These are phyloP conservation scores for Physcomitrellopsis africana DNA, from an alignment of 225 moss, liverwort and hornwort genomes.

Conservation along the genomic window DNA sequence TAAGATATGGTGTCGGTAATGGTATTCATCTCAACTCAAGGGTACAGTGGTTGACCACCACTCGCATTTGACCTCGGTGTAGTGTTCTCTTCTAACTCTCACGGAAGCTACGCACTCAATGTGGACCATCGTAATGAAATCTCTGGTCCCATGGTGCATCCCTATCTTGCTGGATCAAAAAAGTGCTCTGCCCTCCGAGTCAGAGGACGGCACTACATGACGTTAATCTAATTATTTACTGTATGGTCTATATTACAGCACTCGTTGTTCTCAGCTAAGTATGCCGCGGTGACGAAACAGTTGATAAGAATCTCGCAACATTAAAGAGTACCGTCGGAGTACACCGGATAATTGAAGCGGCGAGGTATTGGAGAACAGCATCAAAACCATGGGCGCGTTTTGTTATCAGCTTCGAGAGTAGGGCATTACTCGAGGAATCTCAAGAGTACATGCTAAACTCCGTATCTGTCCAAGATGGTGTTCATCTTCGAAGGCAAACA, in stretches of 20 bases:
- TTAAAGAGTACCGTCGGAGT: not conserved
- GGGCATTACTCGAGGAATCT: not conserved
- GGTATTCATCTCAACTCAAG: not conserved
- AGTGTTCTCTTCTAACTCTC: slow-evolving; percentile 13
- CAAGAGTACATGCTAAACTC: not conserved
- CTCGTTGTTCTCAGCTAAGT: slow-evolving; percentile 22
- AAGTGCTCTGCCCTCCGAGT: slow-evolving; percentile 39
- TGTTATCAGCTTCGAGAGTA: not conserved
- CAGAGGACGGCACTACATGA: slow-evolving; percentile 32
- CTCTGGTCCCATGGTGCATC: slow-evolving; percentile 36
- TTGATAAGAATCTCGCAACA: slow-evolving; percentile 24
- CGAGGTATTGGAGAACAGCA: slow-evolving; percentile 18
- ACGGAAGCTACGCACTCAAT: slow-evolving; percentile 38
- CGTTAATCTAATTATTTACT: not conserved
- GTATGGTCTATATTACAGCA: slow-evolving; percentile 35
- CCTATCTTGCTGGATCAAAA: slow-evolving; percentile 32
- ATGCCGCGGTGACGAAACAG: slow-evolving; percentile 27
- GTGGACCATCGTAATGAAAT: slow-evolving; percentile 29
- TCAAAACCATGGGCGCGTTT: slow-evolving; percentile 11
- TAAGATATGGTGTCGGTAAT: not conserved
- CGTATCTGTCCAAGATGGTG: not conserved
- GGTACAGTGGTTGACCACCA: not conserved
- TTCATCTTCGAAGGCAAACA: not conserved
- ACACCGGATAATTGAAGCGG: not conserved
- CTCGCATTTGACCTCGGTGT: not conserved